Evolutionary conservation across 2,329 filamentous ascomycete genomes (phyloP), one percentile per base, ranked within the genome.

Genomic region (Fusarium ramigenum): DNA sequence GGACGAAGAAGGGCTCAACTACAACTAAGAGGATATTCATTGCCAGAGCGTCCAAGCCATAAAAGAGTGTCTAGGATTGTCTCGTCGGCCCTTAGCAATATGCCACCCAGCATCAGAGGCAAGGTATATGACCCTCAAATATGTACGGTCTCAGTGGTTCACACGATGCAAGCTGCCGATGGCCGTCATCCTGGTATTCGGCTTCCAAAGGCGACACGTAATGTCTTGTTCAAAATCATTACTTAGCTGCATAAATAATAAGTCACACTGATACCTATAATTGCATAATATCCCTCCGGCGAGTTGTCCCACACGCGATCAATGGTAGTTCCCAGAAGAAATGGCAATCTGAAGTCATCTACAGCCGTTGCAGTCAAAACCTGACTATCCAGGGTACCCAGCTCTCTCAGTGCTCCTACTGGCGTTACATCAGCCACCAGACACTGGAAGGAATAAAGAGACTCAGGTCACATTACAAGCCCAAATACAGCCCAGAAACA

Each of bases 41-140:
- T 61, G 88, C 88, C 0, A 84, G 85, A 60, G 88, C 87, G 1
- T 81, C 82, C 25, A 87, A 86, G 76, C 43, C 57, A 19, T 74
- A 56, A 50, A 28, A 7, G 21, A 25, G n/a, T 40, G 28, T 34
- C 10, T 54, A 14, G 34, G 15, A 21, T 21, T 59, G 25, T 34
- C 32, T 49, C 32, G 21, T 32, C 37, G 7, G 28, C 11, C 32
- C 19, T 28, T 25, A 18, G 11, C n/a, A 42, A 40, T 36, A 19
- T 18, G 21, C 16, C 36, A 43, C n/a, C 28, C 21, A 32, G 19
- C 21, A 56, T 23, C 25, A 32, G 21, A 28, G 21, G 16, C 23
- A 23, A 32, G 16, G 37, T 42, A 23, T n/a, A 32, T 23, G 25
- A 11, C 19, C 25, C 39, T 32, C 21, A 44, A n/a, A 18, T 30